These are phyloP conservation scores for Metschnikowia continentalis DNA, from an alignment of 805 yeast genomes.

Conservation along the genomic window DNA sequence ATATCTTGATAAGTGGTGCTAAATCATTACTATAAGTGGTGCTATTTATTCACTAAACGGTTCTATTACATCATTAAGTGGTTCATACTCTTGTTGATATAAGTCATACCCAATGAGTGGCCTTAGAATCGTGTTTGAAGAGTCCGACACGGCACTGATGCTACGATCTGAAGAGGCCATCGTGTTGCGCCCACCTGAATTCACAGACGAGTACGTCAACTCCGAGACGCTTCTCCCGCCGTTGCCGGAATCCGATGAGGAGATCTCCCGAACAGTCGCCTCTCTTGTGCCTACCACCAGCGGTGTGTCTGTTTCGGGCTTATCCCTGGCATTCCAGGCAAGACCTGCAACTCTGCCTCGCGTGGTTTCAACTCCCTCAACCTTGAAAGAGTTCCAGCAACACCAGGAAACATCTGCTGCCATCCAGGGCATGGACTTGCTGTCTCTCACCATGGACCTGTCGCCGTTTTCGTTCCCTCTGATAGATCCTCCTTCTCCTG, in stretches of 20 bases:
- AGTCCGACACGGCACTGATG: slow-evolving; percentile 9
- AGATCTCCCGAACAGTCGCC: not conserved
- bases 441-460: slow-evolving; percentile 19
- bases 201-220: slow-evolving; percentile 8
- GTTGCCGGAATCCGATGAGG: slow-evolving; percentile 16
- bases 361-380: slow-evolving; percentile 4
- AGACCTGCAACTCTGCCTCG: not conserved
- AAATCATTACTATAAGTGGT: too few relatives aligned
- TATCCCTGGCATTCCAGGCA: not conserved
- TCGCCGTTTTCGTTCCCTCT: slow-evolving; percentile 17
- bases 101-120: slow-evolving; percentile 13
- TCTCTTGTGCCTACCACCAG: not conserved
- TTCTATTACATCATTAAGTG: too few relatives aligned
- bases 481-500: slow-evolving; percentile 6
- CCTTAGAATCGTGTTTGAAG: slow-evolving; percentile 19
- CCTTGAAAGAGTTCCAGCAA: not conserved
- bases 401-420: slow-evolving; percentile 5
- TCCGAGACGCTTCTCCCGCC: slow-evolving; percentile 23
- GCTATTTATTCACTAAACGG: too few relatives aligned
- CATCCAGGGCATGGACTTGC: slow-evolving; percentile 26
- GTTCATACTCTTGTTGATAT: not conserved
- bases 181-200: not conserved
- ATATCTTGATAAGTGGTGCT: too few relatives aligned
- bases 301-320: not conserved
- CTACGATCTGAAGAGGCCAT: slow-evolving; percentile 10